Conservation (phyloP, 208 protist species). For the Acanthamoeba sp. region DNA sequence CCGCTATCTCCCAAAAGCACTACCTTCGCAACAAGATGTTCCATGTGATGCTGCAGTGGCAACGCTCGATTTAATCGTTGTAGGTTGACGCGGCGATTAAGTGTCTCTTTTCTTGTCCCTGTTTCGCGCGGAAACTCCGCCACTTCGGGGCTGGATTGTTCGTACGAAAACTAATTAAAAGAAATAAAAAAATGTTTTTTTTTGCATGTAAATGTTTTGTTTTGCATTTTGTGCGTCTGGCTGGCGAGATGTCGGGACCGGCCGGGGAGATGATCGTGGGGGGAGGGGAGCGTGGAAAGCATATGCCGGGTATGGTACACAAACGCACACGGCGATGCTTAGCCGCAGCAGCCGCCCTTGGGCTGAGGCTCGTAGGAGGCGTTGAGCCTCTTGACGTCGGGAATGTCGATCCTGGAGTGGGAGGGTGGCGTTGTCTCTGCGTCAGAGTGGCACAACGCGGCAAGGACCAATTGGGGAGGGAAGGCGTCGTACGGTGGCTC, state of each 20-base stretch:
- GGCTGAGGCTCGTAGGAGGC: neutral
- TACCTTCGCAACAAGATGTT: constrained; percentile 67
- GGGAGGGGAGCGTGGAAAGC: neutral
- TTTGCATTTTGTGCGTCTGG: too few relatives aligned
- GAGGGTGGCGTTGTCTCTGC: too few relatives aligned
- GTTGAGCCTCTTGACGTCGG: constrained; percentile 62
- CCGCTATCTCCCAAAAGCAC: constrained; percentile 76
- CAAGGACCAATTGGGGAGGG: neutral
- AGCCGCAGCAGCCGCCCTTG: constrained; percentile 65
- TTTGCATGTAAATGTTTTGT: neutral
- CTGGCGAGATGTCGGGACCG: too few relatives aligned
- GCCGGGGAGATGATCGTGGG: neutral
- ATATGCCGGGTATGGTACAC: neutral
- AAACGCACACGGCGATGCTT: neutral
- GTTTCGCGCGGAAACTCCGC: neutral
- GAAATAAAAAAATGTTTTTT: neutral
- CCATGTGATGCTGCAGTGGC: constrained; percentile 16
- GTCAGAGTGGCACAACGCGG: neutral
- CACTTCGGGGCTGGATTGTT: neutral
- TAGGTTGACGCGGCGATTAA: too few relatives aligned
- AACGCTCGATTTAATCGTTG: neutral
- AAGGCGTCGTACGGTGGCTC: constrained; percentile 41
- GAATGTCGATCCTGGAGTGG: constrained; percentile 26
- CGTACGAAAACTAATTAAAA: neutral
- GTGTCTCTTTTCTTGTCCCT: too few relatives aligned